Percentiles rank a stretch among this genome's conserved stretches.
Evolutionary conservation across 208 protist species (phyloP).

Genomic region (Phytomonas serpens): DNA sequence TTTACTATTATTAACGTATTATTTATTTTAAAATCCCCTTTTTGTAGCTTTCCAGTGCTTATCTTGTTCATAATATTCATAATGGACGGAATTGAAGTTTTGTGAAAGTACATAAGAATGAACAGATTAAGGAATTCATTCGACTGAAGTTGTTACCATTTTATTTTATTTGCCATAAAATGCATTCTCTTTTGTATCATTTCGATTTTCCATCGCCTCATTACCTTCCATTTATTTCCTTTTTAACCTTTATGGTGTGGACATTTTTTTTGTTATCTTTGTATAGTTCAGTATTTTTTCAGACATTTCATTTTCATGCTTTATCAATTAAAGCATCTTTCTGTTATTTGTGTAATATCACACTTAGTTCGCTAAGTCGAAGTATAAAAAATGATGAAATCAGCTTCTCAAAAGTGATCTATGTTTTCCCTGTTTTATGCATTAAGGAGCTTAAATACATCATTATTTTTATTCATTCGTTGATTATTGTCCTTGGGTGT

Average conservation of each 20-base stretch:
- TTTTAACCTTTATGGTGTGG: conserved; percentile 5
- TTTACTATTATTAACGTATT: conserved; percentile 4
- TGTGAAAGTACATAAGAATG: background rate
- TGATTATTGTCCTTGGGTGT: background rate
- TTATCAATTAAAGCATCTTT: conserved; percentile 8
- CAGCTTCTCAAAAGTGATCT: background rate
- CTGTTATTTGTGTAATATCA: background rate
- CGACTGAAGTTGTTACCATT: conserved; percentile 7
- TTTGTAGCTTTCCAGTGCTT: background rate
- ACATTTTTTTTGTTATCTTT: conserved; percentile 11
- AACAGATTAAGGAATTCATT: background rate
- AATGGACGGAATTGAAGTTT: background rate
- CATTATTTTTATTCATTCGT: background rate
- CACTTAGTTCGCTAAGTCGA: background rate
- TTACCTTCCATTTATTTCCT: conserved; percentile 6
- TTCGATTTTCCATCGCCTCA: conserved; percentile 5
- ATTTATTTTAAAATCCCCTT: background rate
- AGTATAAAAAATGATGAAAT: background rate
- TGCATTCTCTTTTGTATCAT: conserved; percentile 9
- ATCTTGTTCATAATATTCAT: background rate
- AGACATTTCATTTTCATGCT: conserved; percentile 7
- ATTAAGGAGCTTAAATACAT: background rate
- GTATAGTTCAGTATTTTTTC: background rate
- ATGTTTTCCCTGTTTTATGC: background rate
- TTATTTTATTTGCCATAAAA: background rate